A percentile compares a stretch with the other conserved stretches of the same genome.
Evolutionary conservation across 176 grass and related monocot species (phyloP).

Genomic region (Metroxylon sagu): DNA sequence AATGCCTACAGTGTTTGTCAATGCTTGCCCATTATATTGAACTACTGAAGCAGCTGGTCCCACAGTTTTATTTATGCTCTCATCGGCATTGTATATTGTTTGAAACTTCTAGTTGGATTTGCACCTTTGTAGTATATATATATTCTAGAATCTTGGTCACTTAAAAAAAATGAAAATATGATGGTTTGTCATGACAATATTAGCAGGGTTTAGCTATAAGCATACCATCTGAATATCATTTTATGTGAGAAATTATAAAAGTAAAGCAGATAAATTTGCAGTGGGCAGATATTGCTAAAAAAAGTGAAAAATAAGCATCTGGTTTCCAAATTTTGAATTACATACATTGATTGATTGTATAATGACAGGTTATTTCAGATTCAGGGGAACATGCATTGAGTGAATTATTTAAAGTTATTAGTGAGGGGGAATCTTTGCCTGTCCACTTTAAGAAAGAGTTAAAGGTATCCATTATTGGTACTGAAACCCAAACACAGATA

Average conservation of each 20-base stretch:
- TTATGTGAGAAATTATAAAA: constrained; percentile 53
- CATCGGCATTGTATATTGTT: too few relatives aligned
- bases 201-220: constrained; percentile 63
- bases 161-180: not conserved
- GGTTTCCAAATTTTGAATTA: not conserved
- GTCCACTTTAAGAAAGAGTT: constrained; percentile 54
- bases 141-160: too few relatives aligned
- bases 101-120: too few relatives aligned
- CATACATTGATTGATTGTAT: too few relatives aligned
- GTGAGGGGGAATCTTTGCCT: constrained; percentile 48
- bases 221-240: constrained; percentile 56
- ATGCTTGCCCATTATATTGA: too few relatives aligned
- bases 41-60: too few relatives aligned
- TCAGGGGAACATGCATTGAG: constrained; percentile 60
- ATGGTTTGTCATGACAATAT: not conserved
- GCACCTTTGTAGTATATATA: too few relatives aligned
- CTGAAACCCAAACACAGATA: not conserved
- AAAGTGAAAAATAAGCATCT: constrained; percentile 26
- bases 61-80: too few relatives aligned
- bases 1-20: too few relatives aligned
- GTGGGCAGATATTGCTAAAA: constrained; percentile 57
- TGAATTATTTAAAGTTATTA: constrained; percentile 60
- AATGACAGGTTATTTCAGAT: constrained; percentile 41
- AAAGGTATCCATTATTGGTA: constrained; percentile 28
- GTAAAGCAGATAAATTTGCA: constrained; percentile 41